Percentiles rank a stretch among this genome's conserved stretches.
Conservation (phyloP, 768 basidiomycete genomes). For the Russula emetica region DNA sequence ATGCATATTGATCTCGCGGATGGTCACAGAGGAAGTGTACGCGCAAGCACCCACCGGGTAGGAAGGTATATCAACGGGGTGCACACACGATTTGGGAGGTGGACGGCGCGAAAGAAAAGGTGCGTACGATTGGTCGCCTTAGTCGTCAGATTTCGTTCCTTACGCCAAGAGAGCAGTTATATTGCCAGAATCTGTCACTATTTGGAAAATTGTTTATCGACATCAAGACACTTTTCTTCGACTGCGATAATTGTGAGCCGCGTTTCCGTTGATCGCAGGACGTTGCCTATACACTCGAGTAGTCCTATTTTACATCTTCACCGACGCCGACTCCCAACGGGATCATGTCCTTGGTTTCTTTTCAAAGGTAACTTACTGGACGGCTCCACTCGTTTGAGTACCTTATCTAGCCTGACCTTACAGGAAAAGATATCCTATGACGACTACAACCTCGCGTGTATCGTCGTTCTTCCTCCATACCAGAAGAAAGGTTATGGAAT, state of each 20-base stretch:
- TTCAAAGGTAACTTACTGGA: slow-evolving; percentile 47
- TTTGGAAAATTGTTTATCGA: slow-evolving; percentile 99
- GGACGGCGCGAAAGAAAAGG: slow-evolving; percentile 83
- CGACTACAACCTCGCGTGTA: slow-evolving; percentile 95
- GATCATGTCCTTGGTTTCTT: slow-evolving; percentile 82
- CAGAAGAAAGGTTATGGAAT: slow-evolving; percentile 89
- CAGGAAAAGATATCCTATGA: slow-evolving; percentile 95
- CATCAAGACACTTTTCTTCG: slow-evolving; percentile 92
- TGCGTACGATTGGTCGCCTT: slow-evolving; percentile 33
- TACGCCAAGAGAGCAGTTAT: slow-evolving; percentile 52
- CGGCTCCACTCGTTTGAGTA: neutral
- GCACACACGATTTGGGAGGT: slow-evolving; percentile 94
- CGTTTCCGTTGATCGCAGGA: neutral
- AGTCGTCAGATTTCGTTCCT: slow-evolving; percentile 5
- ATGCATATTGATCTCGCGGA: neutral
- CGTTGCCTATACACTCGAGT: slow-evolving; percentile 13
- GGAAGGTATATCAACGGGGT: slow-evolving; percentile 85
- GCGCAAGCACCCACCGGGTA: slow-evolving; percentile 72
- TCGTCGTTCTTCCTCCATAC: slow-evolving; percentile 90
- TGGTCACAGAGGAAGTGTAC: slow-evolving; percentile 59
- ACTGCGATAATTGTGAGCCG: slow-evolving; percentile 74
- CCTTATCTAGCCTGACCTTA: neutral
- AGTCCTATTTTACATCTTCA: slow-evolving; percentile 92
- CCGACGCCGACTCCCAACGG: slow-evolving; percentile 70
- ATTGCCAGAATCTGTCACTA: slow-evolving; percentile 91